Evolutionary conservation across 179 eudicot genomes (phyloP).

Genomic region (Beta corolliflora): DNA sequence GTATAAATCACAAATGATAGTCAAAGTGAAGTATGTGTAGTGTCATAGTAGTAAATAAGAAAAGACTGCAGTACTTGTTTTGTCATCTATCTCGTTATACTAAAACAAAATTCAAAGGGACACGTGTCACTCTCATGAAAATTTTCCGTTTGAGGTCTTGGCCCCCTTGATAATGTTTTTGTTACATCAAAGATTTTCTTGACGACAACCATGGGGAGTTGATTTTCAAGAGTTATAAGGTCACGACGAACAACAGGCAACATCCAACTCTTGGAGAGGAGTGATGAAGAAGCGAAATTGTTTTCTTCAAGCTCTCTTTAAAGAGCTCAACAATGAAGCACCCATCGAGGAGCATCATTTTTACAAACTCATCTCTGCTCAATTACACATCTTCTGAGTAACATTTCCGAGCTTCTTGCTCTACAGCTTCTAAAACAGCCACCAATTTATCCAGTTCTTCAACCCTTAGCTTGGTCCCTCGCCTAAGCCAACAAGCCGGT

Average conservation of each 20-base stretch:
- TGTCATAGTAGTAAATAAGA: too few relatives aligned
- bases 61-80: too few relatives aligned
- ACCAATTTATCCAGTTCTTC: background rate
- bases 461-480: background rate
- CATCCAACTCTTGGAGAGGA: conserved; percentile 34
- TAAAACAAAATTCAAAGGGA: too few relatives aligned
- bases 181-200: conserved; percentile 5
- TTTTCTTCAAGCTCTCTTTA: background rate
- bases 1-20: too few relatives aligned
- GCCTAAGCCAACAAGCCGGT: background rate
- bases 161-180: background rate
- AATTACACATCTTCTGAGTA: conserved; percentile 7
- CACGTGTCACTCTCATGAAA: too few relatives aligned
- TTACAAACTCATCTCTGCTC: conserved; percentile 20
- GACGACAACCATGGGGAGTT: conserved; percentile 25
- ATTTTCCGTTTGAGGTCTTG: too few relatives aligned
- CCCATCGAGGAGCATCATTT: conserved; percentile 35
- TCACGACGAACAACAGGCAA: conserved; percentile 33
- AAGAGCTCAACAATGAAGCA: conserved; percentile 25
- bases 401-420: background rate
- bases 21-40: too few relatives aligned
- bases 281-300: conserved; percentile 6
- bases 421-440: background rate
- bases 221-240: conserved; percentile 26
- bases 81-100: too few relatives aligned